Evolutionary conservation across 176 grass and related monocot species (phyloP), one percentile per base, ranked within the genome.

Genomic region (Dendrocalamus sinicus): DNA sequence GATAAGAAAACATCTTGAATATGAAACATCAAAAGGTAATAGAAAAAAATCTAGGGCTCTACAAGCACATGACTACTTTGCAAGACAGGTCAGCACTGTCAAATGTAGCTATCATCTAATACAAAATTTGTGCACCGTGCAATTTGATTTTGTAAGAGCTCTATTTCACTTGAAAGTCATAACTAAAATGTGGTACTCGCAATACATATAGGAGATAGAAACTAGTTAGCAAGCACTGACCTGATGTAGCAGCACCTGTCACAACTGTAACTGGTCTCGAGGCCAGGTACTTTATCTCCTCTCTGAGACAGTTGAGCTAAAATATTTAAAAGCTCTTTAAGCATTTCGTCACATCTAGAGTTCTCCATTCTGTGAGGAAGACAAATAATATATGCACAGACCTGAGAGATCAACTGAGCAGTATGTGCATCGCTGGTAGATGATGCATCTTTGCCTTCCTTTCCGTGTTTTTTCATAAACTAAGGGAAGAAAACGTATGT

Each of bases 221-320:
- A 43, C 57, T 52, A 48, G 24, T 12, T 28, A 8, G 11, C 20
- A 80, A 80, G 68, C 20, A 55, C 82, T 17, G 13, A 85, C 88
- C 82, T 81, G 82, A 85, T 44, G 6, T 81, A 40, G 41, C 51
- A 73, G 88, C 60, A 63, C 10, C 11, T 46, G 91, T 86, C 28
- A 93, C 77, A 74, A 93, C 71, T 9, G 85, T 93, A 81, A 63
- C 65, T 14, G 77, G 53, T 79, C 41, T 86, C 8, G 51, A 26
- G 75, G 37, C 13, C 43, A 94, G 65, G n/a, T 2, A 53, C 9
- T 75, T 8, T 11, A 94, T 9, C 24, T 94, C 84, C 67, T 92
- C 64, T 66, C 92, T 84, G 26, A 94, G 75, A 85, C 5, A 4
- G 75, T 71, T 67, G 67, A 94, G 67, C 92, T 94, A 83, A 88